These are phyloP conservation scores for Corynespora cassiicola DNA, from an alignment of 2,329 filamentous ascomycete species.

Conservation along the genomic window DNA sequence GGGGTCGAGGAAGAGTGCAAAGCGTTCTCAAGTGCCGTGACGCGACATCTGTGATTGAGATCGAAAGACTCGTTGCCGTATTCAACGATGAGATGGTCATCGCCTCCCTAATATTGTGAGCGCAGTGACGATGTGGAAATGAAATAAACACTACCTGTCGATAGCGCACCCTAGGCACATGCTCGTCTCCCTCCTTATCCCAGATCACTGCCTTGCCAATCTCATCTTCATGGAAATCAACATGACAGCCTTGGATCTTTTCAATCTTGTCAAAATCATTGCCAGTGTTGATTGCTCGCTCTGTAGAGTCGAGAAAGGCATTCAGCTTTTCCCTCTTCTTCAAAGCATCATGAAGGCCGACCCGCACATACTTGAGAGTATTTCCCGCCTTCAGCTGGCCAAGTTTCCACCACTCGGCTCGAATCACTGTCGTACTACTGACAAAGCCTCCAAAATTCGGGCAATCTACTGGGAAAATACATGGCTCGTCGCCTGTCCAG, in stretches of 20 bases:
- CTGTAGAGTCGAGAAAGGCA: constrained; percentile 53
- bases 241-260: constrained; percentile 31
- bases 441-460: constrained; percentile 69
- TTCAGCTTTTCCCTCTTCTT: constrained; percentile 52
- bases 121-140: constrained; percentile 28
- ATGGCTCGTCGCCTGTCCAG: constrained; percentile 67
- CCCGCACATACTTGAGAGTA: constrained; percentile 57
- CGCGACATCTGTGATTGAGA: constrained; percentile 63
- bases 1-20: constrained; percentile 50
- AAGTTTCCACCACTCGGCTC: constrained; percentile 66
- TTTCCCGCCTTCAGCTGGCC: constrained; percentile 68
- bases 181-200: constrained; percentile 27
- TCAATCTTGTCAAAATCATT: constrained; percentile 25
- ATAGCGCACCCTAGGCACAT: constrained; percentile 33
- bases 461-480: constrained; percentile 65
- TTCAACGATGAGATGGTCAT: constrained; percentile 63
- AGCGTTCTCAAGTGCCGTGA: constrained; percentile 60
- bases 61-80: constrained; percentile 64
- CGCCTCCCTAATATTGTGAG: constrained; percentile 29
- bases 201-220: constrained; percentile 38
- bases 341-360: constrained; percentile 61
- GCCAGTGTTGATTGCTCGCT: constrained; percentile 42
- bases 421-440: constrained; percentile 61
- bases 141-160: constrained; percentile 14
- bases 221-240: constrained; percentile 30